Percentiles rank a stretch among this genome's conserved stretches.
These are phyloP conservation scores for Auriscalpium microsporum DNA, from an alignment of 768 basidiomycete genomes.

Conservation along the genomic window DNA sequence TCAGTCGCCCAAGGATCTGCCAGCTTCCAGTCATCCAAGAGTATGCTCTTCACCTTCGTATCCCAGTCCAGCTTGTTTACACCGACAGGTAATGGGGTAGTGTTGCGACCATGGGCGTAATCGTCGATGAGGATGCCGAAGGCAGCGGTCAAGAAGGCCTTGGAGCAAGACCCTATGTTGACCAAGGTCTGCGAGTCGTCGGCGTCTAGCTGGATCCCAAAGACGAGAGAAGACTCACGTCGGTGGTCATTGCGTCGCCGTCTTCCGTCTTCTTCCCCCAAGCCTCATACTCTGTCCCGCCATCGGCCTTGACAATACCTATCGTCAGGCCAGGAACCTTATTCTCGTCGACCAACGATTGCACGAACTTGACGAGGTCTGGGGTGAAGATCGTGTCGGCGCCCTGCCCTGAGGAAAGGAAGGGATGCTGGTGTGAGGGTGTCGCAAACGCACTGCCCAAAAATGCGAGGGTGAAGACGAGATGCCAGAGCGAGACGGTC, in stretches of 20 bases:
- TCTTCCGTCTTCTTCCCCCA: conserved; percentile 31
- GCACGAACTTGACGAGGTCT: background rate
- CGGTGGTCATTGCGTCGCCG: conserved; percentile 22
- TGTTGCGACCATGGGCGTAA: conserved; percentile 27
- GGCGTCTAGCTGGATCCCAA: background rate
- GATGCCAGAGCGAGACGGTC: no score
- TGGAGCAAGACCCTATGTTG: conserved; percentile 28
- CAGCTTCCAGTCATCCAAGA: conserved; percentile 31
- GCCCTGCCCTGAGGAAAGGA: no score
- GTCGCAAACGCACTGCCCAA: no score
- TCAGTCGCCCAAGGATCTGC: conserved; percentile 33
- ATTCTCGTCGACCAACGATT: background rate
- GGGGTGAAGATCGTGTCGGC: background rate
- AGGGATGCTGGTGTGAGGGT: no score
- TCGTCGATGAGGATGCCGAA: conserved; percentile 36
- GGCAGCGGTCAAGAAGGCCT: conserved; percentile 31
- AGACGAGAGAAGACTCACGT: conserved; percentile 21
- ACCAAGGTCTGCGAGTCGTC: conserved; percentile 27
- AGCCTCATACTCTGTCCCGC: conserved; percentile 21
- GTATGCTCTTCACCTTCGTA: conserved; percentile 27
- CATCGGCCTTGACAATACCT: conserved; percentile 6
- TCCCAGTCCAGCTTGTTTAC: conserved; percentile 28
- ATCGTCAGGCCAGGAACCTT: conserved; percentile 1
- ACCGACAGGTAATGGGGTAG: conserved; percentile 25
- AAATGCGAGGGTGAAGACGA: no score